These are phyloP conservation scores for Bassia scoparia DNA, from an alignment of 148 eudicot species.

Conservation along the genomic window DNA sequence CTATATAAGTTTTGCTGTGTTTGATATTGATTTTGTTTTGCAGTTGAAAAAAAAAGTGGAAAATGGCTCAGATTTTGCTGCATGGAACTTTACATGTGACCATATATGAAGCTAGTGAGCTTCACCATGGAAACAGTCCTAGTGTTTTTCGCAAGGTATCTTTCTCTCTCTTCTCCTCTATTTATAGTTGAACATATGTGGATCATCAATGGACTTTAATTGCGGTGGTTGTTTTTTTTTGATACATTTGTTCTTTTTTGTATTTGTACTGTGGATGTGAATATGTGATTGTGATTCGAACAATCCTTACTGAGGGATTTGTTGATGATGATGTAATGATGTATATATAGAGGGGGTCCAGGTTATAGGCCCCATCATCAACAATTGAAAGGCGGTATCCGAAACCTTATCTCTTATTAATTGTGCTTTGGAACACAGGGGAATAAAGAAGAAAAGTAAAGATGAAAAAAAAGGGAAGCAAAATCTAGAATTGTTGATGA, in stretches of 20 bases:
- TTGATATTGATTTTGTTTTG: neutral
- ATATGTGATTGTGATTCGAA: neutral
- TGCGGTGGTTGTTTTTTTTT: neutral
- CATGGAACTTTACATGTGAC: slow-evolving; percentile 86
- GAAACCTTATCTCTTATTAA: neutral
- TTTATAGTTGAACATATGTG: neutral
- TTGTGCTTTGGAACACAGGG: neutral
- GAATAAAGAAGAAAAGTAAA: neutral
- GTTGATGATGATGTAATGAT: neutral
- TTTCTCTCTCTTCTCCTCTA: neutral
- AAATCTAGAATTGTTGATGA: neutral
- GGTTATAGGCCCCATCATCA: neutral
- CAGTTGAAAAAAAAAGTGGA: slow-evolving; percentile 12
- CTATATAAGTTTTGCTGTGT: neutral
- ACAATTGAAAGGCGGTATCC: neutral
- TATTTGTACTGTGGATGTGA: neutral
- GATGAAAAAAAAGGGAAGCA: neutral
- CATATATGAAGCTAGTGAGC: slow-evolving; percentile 57
- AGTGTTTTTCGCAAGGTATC: slow-evolving; percentile 61
- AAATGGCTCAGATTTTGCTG: slow-evolving; percentile 66
- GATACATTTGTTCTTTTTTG: neutral
- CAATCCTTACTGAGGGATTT: neutral
- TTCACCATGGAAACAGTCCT: slow-evolving; percentile 40
- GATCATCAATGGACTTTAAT: neutral
- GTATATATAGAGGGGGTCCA: neutral